Evolutionary conservation across 306 rosid species (phyloP).

Genomic region (Sindora glabra): DNA sequence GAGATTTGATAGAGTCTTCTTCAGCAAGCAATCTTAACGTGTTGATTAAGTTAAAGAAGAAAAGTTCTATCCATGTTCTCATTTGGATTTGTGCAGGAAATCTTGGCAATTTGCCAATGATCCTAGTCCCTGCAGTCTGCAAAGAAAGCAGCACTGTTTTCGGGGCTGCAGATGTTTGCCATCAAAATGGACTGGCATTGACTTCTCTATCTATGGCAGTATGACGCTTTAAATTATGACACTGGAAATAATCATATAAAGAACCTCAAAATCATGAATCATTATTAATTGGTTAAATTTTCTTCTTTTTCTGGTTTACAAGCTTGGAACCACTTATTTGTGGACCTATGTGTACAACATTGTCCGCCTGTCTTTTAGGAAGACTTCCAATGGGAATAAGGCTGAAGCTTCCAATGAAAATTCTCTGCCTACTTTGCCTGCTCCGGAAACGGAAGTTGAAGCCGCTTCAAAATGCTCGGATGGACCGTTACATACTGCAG

Average conservation of each 20-base stretch:
- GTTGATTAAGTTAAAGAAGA: too few species aligned
- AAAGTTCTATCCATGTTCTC: too few species aligned
- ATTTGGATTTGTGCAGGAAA: constrained; percentile 8
- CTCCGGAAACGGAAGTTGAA: constrained; percentile 10
- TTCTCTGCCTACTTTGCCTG: not conserved
- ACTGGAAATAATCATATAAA: not conserved
- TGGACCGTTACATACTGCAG: not conserved
- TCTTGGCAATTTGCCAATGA: constrained; percentile 20
- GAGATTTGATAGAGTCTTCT: not conserved
- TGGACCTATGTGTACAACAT: constrained; percentile 30
- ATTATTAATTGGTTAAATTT: not conserved
- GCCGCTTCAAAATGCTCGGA: not conserved
- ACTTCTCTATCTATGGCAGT: constrained; percentile 30
- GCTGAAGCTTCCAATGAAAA: constrained; percentile 1
- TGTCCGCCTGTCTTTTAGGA: constrained; percentile 22
- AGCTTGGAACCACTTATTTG: constrained; percentile 19
- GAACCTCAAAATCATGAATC: not conserved
- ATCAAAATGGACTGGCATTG: constrained; percentile 15
- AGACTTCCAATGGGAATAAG: not conserved
- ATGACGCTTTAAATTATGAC: not conserved
- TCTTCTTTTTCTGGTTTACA: not conserved
- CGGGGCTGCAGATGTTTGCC: constrained; percentile 18
- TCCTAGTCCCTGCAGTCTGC: constrained; percentile 23
- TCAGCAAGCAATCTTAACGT: not conserved
- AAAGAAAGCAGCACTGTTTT: constrained; percentile 19